These are phyloP conservation scores for Plasmodium gonderi DNA, from an alignment of 169 alveolate genomes.

Conservation along the genomic window DNA sequence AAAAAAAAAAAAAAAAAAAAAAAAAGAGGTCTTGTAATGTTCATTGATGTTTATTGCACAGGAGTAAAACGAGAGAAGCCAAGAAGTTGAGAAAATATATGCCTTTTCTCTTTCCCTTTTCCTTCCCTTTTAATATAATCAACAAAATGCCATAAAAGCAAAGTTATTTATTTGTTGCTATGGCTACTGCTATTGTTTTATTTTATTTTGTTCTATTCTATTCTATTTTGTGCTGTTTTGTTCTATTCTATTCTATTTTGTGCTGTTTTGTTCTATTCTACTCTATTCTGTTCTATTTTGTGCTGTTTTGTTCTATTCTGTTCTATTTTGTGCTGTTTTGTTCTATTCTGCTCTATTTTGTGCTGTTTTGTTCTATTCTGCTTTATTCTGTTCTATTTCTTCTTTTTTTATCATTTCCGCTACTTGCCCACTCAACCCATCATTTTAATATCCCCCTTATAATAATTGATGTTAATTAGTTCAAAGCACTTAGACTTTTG, in stretches of 20 bases:
- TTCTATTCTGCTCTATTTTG: not conserved
- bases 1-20: no score
- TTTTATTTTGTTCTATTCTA: not conserved
- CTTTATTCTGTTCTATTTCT: not conserved
- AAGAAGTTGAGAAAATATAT: no score
- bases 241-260: no score
- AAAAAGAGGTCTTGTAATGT: no score
- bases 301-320: not conserved
- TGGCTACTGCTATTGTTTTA: not conserved
- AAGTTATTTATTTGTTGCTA: not conserved
- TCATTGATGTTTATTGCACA: no score
- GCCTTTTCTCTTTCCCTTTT: no score
- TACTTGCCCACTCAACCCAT: conserved; percentile 14
- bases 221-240: no score
- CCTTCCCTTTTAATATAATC: not conserved
- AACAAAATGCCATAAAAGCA: not conserved
- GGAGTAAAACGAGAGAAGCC: no score
- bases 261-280: no score
- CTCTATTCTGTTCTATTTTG: not conserved
- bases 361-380: no score
- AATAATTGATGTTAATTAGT: conserved; percentile 58
- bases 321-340: not conserved
- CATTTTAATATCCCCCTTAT: conserved; percentile 74
- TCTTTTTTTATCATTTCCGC: not conserved
- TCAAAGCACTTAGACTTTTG: conserved; percentile 74